Conservation (phyloP, 352 stramenopile species). For the Globisporangium cylindrosporum region DNA sequence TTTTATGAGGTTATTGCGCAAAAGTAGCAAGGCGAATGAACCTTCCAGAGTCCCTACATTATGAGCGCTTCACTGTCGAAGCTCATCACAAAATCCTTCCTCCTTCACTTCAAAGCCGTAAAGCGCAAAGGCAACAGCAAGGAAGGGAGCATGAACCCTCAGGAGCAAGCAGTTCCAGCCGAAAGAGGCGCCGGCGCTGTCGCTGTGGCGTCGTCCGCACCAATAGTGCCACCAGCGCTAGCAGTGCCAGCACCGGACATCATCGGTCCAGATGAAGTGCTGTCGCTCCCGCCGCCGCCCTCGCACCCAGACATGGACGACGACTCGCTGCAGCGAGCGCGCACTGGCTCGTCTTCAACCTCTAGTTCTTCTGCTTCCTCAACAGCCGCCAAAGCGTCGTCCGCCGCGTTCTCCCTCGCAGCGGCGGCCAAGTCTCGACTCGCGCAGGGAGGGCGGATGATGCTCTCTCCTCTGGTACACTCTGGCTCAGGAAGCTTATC, state of each 20-base stretch:
- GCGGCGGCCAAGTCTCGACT: slow-evolving; percentile 47
- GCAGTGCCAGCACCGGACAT: background rate
- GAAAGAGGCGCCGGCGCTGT: background rate
- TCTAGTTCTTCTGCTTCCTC: slow-evolving; percentile 20
- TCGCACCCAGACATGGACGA: slow-evolving; percentile 19
- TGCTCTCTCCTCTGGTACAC: slow-evolving; percentile 45
- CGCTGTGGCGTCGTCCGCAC: background rate
- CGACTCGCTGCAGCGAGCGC: slow-evolving; percentile 16
- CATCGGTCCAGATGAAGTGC: slow-evolving; percentile 11
- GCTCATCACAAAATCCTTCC: too few relatives aligned
- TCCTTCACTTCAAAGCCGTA: too few relatives aligned
- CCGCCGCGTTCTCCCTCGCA: slow-evolving; percentile 52
- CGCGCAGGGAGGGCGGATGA: slow-evolving; percentile 44
- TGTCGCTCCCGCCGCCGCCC: slow-evolving; percentile 11
- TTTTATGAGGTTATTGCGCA: too few relatives aligned
- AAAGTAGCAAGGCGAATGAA: too few relatives aligned
- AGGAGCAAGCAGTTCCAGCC: background rate
- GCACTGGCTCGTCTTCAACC: slow-evolving; percentile 7
- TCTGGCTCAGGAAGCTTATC: slow-evolving; percentile 11
- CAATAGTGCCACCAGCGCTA: background rate
- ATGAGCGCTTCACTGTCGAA: too few relatives aligned
- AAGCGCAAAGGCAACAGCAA: too few relatives aligned
- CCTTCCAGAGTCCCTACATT: too few relatives aligned
- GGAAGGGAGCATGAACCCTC: background rate
- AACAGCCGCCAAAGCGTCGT: slow-evolving; percentile 36